Conservation (phyloP, 148 eudicot genomes). For the Nyssa sinensis region DNA sequence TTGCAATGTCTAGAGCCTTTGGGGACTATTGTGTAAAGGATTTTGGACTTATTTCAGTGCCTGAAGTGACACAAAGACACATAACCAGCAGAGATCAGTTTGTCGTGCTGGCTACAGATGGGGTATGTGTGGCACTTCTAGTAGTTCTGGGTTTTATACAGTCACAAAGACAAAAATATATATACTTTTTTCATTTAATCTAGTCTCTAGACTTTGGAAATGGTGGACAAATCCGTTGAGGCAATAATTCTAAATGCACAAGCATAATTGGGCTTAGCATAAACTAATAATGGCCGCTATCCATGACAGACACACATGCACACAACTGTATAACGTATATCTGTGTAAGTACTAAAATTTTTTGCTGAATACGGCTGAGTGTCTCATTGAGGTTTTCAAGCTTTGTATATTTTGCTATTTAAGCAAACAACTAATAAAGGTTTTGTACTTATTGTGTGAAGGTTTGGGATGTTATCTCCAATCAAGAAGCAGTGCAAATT, state of each 20-base stretch:
- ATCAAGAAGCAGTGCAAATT: conserved; percentile 76
- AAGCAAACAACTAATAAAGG: not conserved
- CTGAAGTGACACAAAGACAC: conserved; percentile 79
- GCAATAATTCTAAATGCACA: not conserved
- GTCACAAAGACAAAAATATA: not conserved
- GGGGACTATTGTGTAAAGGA: conserved; percentile 88
- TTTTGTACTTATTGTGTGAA: conserved; percentile 5
- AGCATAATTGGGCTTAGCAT: not conserved
- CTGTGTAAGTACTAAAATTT: too few species aligned
- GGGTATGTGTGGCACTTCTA: conserved; percentile 49
- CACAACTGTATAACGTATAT: too few species aligned
- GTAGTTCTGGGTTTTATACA: not conserved
- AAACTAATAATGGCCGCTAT: too few species aligned
- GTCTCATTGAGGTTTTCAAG: too few species aligned
- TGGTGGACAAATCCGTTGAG: not conserved
- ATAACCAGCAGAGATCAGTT: conserved; percentile 71
- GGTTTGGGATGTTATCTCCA: conserved; percentile 96
- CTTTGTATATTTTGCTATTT: too few species aligned
- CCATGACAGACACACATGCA: too few species aligned
- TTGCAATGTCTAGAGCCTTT: conserved; percentile 98
- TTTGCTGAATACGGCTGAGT: not conserved
- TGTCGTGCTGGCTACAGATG: conserved; percentile 83
- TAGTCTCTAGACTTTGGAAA: not conserved
- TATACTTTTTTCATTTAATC: too few species aligned
- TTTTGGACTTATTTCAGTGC: conserved; percentile 86